phyloP scores from a whole-genome alignment of 2,329 filamentous ascomycete genomes.

The Atkinsonella texensis region DNA sequence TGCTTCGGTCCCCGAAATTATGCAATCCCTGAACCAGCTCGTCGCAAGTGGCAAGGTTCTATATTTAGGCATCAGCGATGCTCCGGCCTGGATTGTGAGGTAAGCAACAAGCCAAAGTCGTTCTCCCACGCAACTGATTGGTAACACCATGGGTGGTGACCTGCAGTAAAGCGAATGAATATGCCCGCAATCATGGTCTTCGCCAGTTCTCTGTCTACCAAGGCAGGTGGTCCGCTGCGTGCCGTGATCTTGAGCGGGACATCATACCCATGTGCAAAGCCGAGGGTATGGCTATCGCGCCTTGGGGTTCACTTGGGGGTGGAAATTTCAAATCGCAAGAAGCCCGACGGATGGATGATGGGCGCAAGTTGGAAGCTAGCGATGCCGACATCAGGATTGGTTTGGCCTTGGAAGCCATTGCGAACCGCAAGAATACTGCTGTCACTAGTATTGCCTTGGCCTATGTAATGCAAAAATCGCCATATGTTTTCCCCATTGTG shows the following conservation, averaged over 20 bases:
- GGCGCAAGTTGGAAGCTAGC: slow-evolving; percentile 28
- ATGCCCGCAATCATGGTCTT: slow-evolving; percentile 59
- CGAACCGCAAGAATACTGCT: slow-evolving; percentile 27
- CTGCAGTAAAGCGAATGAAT: slow-evolving; percentile 47
- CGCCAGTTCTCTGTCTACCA: slow-evolving; percentile 50
- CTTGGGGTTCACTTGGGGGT: slow-evolving; percentile 45
- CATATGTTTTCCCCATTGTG: slow-evolving; percentile 62
- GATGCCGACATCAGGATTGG: slow-evolving; percentile 41
- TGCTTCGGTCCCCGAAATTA: slow-evolving; percentile 54
- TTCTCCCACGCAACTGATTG: neutral
- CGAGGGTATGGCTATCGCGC: slow-evolving; percentile 40
- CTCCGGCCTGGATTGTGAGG: slow-evolving; percentile 56
- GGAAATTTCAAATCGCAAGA: slow-evolving; percentile 32
- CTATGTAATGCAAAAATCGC: slow-evolving; percentile 60
- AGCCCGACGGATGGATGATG: slow-evolving; percentile 21
- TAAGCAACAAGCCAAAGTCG: slow-evolving; percentile 9
- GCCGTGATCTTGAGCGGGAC: slow-evolving; percentile 29
- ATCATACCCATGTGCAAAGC: slow-evolving; percentile 31
- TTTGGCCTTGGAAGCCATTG: slow-evolving; percentile 36
- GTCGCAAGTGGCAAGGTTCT: slow-evolving; percentile 48
- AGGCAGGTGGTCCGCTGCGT: slow-evolving; percentile 27
- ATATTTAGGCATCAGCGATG: slow-evolving; percentile 56
- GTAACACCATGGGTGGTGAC: neutral
- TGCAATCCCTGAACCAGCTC: slow-evolving; percentile 54
- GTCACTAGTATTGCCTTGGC: slow-evolving; percentile 49